phyloP scores from a whole-genome alignment of 345 rosid species.

The Gynandropsis gynandra region DNA sequence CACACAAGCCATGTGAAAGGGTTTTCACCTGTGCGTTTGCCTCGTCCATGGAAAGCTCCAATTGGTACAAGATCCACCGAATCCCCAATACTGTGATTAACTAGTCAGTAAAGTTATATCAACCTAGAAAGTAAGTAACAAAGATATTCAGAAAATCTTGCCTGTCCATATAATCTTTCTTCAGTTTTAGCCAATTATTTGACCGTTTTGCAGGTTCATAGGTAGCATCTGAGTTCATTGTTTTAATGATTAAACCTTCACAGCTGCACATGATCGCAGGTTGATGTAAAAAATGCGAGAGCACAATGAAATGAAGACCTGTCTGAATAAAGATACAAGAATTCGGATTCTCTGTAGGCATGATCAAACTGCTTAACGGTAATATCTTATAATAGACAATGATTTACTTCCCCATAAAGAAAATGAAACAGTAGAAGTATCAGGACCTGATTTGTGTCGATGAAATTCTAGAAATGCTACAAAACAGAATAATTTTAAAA shows the following conservation, averaged over 20 bases:
- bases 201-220: constrained; percentile 96
- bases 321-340: not conserved
- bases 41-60: constrained; percentile 94
- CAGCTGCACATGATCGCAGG: constrained; percentile 48
- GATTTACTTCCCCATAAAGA: not conserved
- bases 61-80: constrained; percentile 92
- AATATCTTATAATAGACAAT: constrained; percentile 2
- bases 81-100: constrained; percentile 69
- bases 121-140: not conserved
- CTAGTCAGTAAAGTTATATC: constrained; percentile 13
- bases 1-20: constrained; percentile 8
- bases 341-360: constrained; percentile 1
- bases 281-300: constrained; percentile 2
- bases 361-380: not conserved
- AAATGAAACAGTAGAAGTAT: not conserved
- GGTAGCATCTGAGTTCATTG: constrained; percentile 83
- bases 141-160: constrained; percentile 13
- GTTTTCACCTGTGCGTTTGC: constrained; percentile 74
- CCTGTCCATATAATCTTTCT: constrained; percentile 97
- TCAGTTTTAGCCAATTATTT: constrained; percentile 83
- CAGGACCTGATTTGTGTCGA: not conserved
- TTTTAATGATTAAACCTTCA: constrained; percentile 95
- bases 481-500: no score
- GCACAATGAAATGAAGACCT: not conserved
- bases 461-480: not conserved